Conservation (phyloP, 2,329 filamentous ascomycete genomes). For the Pseudogymnoascus sp. region DNA sequence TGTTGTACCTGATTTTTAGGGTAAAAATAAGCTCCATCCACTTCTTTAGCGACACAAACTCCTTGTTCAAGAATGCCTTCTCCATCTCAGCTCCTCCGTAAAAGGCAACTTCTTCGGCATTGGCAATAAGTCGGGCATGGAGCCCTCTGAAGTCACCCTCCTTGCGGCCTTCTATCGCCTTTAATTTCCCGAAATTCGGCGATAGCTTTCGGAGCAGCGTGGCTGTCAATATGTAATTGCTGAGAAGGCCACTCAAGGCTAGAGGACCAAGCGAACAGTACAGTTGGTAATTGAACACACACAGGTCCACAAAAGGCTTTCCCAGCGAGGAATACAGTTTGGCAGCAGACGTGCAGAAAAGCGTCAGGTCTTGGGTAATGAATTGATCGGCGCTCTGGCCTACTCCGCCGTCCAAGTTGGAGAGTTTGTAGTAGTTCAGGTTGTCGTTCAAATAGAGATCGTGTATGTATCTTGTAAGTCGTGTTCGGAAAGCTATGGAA, state of each 20-base stretch:
- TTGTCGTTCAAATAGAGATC: constrained; percentile 93
- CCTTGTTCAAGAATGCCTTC: constrained; percentile 81
- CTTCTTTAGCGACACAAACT: constrained; percentile 83
- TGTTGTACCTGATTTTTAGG: constrained; percentile 96
- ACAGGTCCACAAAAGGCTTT: constrained; percentile 95
- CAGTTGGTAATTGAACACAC: constrained; percentile 96
- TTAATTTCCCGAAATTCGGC: constrained; percentile 92
- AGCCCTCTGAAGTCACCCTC: constrained; percentile 92
- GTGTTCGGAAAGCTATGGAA: constrained; percentile 92
- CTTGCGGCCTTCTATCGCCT: constrained; percentile 88
- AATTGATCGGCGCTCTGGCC: constrained; percentile 91
- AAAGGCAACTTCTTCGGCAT: constrained; percentile 95
- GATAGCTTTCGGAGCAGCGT: constrained; percentile 81
- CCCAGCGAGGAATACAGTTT: constrained; percentile 91
- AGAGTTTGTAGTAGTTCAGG: constrained; percentile 91
- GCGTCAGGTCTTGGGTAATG: constrained; percentile 91
- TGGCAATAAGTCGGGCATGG: constrained; percentile 86
- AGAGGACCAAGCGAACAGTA: constrained; percentile 85
- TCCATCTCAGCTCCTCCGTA: constrained; percentile 95
- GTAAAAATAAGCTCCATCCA: constrained; percentile 99
- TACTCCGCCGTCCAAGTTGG: constrained; percentile 86
- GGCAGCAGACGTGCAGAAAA: constrained; percentile 89
- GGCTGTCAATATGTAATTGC: constrained; percentile 91
- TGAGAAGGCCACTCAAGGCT: constrained; percentile 74
- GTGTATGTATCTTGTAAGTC: constrained; percentile 92